Conservation (phyloP, 345 rosid species). For the Salix brachista region DNA sequence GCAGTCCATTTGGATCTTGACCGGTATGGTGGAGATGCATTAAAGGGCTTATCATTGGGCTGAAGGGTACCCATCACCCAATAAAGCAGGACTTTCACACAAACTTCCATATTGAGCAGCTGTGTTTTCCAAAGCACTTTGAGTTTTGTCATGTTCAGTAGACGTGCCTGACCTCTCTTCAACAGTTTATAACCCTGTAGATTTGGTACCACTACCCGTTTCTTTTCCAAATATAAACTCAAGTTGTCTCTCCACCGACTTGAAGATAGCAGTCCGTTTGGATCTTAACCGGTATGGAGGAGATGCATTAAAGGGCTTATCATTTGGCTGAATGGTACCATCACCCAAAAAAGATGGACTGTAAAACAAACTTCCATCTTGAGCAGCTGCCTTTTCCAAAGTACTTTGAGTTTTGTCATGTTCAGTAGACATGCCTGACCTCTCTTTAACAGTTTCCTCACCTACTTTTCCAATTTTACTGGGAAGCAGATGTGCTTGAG, state of each 20-base stretch:
- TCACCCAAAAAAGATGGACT: slow-evolving; percentile 39
- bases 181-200: slow-evolving; percentile 26
- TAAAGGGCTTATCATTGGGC: slow-evolving; percentile 47
- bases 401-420: slow-evolving; percentile 28
- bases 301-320: slow-evolving; percentile 64
- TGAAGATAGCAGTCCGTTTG: slow-evolving; percentile 67
- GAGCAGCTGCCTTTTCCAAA: slow-evolving; percentile 28
- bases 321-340: slow-evolving; percentile 29
- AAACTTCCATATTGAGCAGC: slow-evolving; percentile 33
- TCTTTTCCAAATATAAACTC: slow-evolving; percentile 57
- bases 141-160: slow-evolving; percentile 31
- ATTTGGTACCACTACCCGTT: slow-evolving; percentile 36
- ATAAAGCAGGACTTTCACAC: slow-evolving; percentile 36
- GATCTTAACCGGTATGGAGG: slow-evolving; percentile 88
- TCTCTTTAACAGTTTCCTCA: slow-evolving; percentile 27
- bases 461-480: slow-evolving; percentile 26
- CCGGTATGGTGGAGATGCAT: slow-evolving; percentile 87
- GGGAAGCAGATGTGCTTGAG: slow-evolving; percentile 26
- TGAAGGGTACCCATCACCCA: slow-evolving; percentile 28
- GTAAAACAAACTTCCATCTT: slow-evolving; percentile 27
- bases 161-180: slow-evolving; percentile 22
- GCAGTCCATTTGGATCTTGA: slow-evolving; percentile 74
- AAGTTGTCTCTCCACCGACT: slow-evolving; percentile 87
- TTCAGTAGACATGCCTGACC: slow-evolving; percentile 22
- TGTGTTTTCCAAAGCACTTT: slow-evolving; percentile 26